Base-by-base conservation (phyloP, 2,329 filamentous ascomycete genomes). In the Lachnum nothofagi region DNA sequence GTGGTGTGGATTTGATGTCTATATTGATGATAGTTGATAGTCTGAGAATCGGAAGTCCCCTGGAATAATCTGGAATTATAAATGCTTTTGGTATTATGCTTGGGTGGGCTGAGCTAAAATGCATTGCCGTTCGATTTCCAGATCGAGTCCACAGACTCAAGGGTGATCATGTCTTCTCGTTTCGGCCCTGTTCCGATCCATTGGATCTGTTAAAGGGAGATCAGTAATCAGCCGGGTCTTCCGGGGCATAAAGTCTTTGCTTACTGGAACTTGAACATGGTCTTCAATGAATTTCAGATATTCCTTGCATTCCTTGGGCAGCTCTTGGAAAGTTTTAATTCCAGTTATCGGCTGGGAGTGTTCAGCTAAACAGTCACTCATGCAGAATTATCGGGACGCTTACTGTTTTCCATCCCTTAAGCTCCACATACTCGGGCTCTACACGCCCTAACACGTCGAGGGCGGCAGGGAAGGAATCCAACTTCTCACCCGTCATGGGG, bases 101-200 rank as follows among this genome's bases (percentile, higher is more conserved):
- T n/a, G n/a, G n/a, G n/a, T n/a, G n/a, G n/a, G n/a, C n/a, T n/a
- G n/a, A n/a, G n/a, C n/a, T n/a, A n/a, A n/a, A n/a, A n/a, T n/a
- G n/a, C n/a, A n/a, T n/a, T n/a, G n/a, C n/a, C n/a, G n/a, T n/a
- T n/a, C 25, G 25, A 12, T 12, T 27, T 6, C 25, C 25, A 27
- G 25, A 12, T 27, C 12, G 25, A 27, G 25, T 27, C 25, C 12
- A 27, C 12, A 27, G 25, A 27, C n/a, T n/a, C n/a, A n/a, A n/a
- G n/a, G n/a, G 12, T 39, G 16, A 85, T 79, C 78, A 85, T 83
- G 62, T 77, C 77, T 60, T 86, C 80, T 49, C 82, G 72, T 40
- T 75, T 78, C 33, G 80, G 82, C 5, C 83, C 83, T 17, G 83
- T 83, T 39, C 83, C 83, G 59, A 87, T 81, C 66, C 76, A 86